Conservation (phyloP, 176 grass and related monocot genomes). For the Phragmites australis region DNA sequence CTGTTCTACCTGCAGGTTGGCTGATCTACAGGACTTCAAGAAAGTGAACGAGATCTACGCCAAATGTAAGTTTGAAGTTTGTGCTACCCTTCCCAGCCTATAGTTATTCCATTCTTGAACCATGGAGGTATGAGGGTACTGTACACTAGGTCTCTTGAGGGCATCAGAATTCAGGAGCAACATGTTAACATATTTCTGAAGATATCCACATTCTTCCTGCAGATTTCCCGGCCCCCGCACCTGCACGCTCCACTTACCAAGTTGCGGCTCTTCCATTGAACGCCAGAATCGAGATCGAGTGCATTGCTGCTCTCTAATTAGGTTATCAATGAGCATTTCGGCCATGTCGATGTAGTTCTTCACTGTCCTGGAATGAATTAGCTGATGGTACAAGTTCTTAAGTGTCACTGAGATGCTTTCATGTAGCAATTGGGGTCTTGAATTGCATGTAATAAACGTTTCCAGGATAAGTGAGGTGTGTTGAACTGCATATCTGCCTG, state of each 20-base stretch:
- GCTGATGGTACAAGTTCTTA: no score
- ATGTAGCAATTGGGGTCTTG: conserved; percentile 1
- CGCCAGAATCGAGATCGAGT: conserved; percentile 91
- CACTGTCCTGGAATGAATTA: no score
- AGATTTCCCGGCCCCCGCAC: conserved; percentile 74
- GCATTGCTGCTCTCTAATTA: conserved; percentile 74
- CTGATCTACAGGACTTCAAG: conserved; percentile 94
- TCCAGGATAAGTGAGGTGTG: neutral
- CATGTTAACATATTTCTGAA: neutral
- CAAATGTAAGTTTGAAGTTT: conserved; percentile 67
- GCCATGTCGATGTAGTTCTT: no score
- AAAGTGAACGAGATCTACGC: conserved; percentile 92
- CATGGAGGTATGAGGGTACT: no score
- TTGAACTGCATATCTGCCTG: neutral
- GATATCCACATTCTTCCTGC: neutral
- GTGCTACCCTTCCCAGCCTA: neutral
- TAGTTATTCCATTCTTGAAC: neutral
- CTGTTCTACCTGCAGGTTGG: conserved; percentile 60
- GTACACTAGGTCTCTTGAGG: neutral
- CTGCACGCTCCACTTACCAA: conserved; percentile 88
- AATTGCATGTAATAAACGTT: conserved; percentile 18
- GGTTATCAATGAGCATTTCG: no score
- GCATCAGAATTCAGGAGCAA: neutral
- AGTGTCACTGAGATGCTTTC: no score
- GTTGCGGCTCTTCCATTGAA: conserved; percentile 88